Evolutionary conservation across 306 rosid genomes (phyloP).

Genomic region (Lablab purpureus): DNA sequence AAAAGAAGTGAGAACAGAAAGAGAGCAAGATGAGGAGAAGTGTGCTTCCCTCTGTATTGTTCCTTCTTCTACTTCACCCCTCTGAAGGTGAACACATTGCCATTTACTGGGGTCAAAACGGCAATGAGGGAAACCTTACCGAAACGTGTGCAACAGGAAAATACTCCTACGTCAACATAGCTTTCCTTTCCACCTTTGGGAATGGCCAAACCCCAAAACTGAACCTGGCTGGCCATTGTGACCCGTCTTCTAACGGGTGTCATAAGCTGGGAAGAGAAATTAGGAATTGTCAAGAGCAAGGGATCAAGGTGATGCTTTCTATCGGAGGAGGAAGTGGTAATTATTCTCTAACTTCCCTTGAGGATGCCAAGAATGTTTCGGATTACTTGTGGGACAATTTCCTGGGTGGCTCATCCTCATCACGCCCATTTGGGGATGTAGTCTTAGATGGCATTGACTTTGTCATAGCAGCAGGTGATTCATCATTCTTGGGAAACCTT

Average conservation of each 20-base stretch:
- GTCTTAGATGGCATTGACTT: slow-evolving; percentile 50
- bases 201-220: slow-evolving; percentile 5
- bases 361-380: slow-evolving; percentile 35
- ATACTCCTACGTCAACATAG: slow-evolving; percentile 33
- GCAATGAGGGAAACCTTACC: slow-evolving; percentile 19
- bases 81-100: slow-evolving; percentile 20
- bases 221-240: slow-evolving; percentile 37
- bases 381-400: slow-evolving; percentile 46
- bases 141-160: slow-evolving; percentile 40
- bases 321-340: neutral
- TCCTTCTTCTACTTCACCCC: neutral
- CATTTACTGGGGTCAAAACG: slow-evolving; percentile 45
- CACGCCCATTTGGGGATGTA: slow-evolving; percentile 46
- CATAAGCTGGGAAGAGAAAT: neutral
- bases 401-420: slow-evolving; percentile 41
- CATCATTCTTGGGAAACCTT: neutral
- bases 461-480: neutral
- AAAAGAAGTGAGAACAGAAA: neutral
- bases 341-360: neutral
- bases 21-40: neutral
- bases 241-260: neutral
- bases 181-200: slow-evolving; percentile 27
- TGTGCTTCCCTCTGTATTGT: neutral
- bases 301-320: slow-evolving; percentile 45
- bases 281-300: slow-evolving; percentile 32